Base-by-base conservation (phyloP, 805 yeast genomes). In the Saccharomycopsis oosterbeekiorum region DNA sequence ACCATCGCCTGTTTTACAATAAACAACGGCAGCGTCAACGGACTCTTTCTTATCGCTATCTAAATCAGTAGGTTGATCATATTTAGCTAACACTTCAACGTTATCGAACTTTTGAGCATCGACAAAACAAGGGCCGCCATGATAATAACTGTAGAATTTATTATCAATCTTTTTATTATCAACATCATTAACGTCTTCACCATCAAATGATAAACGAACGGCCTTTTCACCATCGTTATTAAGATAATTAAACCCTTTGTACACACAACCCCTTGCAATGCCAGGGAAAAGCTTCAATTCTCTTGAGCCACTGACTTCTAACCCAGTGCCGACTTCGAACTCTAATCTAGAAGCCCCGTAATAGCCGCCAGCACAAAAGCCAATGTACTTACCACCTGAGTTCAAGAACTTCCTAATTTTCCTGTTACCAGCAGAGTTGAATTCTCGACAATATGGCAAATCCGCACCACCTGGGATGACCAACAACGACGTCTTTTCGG, bases 401-500 rank as follows among this genome's bases (percentile, higher is more conserved):
- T 83, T 76, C 1, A 90, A 90, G 66, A 78, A 90, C 57, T 82
- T 82, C 34, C 74, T 71, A 64, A 90, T 88, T 43, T 77, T 75
- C 10, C 74, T 68, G 67, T 86, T 88, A 0, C 91, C 89, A 1
- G 72, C 73, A 0, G 96, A 93, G 68, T 86, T 84, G 65, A 96
- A 79, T 3, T 80, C 82, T 59, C 78, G 76, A 65, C 96, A 89
- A 66, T 86, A 83, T 0, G 97, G 97, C 58, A 90, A 74, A 70
- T 94, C 99, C 0, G 98, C 97, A 8, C 99, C 99, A 3, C 99
- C 99, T 0, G 99, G 99, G 34, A 94, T 72, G 1, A 91, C 96
- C 53, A 94, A 70, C 65, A 89, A 75, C 0, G 96, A 76, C 0
- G 97, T 88, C 68, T 88, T 88, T 8, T 81, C 68, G 65, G 80